A percentile compares a stretch with the other conserved stretches of the same genome.
Conservation (phyloP, 2,329 filamentous ascomycete genomes). For the Fusarium camptoceras region DNA sequence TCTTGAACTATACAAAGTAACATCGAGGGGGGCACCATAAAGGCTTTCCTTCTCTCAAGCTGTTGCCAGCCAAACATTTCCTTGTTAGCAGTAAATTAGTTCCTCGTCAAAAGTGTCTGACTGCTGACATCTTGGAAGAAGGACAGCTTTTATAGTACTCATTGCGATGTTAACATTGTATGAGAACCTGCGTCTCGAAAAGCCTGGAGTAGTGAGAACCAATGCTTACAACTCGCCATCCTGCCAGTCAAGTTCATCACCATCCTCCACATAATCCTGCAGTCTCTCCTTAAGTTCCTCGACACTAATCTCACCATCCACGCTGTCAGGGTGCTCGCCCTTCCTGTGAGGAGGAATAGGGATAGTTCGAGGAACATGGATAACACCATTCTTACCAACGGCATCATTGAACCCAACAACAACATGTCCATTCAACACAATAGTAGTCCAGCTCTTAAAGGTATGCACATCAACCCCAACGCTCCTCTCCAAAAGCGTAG, state of each 20-base stretch:
- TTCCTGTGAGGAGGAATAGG: constrained; percentile 77
- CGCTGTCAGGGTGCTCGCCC: constrained; percentile 11
- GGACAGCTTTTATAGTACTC: not conserved
- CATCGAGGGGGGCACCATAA: not conserved
- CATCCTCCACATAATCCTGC: constrained; percentile 42
- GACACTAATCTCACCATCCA: constrained; percentile 43
- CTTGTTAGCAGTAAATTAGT: not conserved
- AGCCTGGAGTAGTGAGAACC: rapidly evolving
- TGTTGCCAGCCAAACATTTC: not conserved
- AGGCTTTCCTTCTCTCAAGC: not conserved
- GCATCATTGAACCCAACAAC: constrained; percentile 76
- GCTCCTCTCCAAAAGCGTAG: constrained; percentile 75
- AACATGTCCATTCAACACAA: constrained; percentile 81
- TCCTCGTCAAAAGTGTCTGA: not conserved
- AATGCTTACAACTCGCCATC: constrained; percentile 28
- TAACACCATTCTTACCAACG: constrained; percentile 81
- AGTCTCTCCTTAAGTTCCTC: constrained; percentile 49
- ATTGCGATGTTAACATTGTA: not conserved
- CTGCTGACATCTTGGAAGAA: not conserved
- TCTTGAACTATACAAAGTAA: not conserved
- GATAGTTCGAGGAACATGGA: constrained; percentile 80
- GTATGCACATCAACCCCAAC: constrained; percentile 78
- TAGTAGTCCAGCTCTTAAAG: constrained; percentile 74
- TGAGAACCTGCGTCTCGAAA: not conserved
- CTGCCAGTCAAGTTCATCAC: not conserved